Evolutionary conservation across 768 basidiomycete species (phyloP).

Genomic region (Exidia glandulosa): DNA sequence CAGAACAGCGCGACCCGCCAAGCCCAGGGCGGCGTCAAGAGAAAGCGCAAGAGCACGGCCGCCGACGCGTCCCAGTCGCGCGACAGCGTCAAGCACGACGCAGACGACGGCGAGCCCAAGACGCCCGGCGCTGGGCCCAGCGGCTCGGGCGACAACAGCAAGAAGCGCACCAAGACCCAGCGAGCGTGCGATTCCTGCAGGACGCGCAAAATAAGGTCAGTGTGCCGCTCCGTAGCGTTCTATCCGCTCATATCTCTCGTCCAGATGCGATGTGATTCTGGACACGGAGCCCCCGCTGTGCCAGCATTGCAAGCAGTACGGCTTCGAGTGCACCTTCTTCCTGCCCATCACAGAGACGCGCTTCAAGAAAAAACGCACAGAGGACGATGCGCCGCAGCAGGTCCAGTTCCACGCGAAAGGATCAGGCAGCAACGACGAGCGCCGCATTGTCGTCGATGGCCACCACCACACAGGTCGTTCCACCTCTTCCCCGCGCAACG

Average conservation of each 20-base stretch:
- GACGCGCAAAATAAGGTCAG: constrained; percentile 74
- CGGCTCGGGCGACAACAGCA: constrained; percentile 39
- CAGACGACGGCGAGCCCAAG: neutral
- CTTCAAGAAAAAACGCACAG: constrained; percentile 90
- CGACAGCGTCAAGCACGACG: neutral
- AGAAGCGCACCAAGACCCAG: constrained; percentile 87
- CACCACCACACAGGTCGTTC: constrained; percentile 12
- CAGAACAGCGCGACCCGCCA: neutral
- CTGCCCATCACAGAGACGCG: constrained; percentile 97
- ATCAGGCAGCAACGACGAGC: neutral
- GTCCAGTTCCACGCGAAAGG: neutral
- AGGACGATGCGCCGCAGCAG: constrained; percentile 53
- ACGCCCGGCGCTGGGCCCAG: constrained; percentile 16
- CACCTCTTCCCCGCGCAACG: constrained; percentile 36
- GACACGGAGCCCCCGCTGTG: constrained; percentile 74
- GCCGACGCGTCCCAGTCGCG: neutral
- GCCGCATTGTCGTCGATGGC: neutral
- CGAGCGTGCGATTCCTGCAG: constrained; percentile 89
- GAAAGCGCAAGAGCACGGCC: constrained; percentile 26
- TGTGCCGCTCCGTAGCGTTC: constrained; percentile 1
- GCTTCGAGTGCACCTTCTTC: constrained; percentile 93
- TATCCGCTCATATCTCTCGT: neutral
- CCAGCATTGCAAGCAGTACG: constrained; percentile 90
- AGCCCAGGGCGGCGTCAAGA: constrained; percentile 13
- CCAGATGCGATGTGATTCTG: constrained; percentile 71